Evolutionary conservation across 495 filamentous ascomycete species (phyloP).

Genomic region (Podospora appendiculata): DNA sequence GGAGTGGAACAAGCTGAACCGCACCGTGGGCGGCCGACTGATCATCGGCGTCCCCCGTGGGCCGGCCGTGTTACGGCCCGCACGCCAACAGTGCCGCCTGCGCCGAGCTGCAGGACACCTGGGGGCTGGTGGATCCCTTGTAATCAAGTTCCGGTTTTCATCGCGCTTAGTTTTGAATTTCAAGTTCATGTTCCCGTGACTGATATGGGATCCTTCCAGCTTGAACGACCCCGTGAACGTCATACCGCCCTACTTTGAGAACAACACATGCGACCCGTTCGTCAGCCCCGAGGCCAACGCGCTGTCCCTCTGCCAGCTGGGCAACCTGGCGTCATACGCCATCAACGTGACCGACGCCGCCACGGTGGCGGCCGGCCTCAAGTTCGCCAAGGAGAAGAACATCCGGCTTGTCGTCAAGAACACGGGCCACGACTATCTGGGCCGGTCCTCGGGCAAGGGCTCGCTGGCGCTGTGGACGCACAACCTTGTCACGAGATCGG

Average conservation of each 20-base stretch:
- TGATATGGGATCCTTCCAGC: no score
- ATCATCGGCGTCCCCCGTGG: constrained; percentile 29
- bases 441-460: constrained; percentile 42
- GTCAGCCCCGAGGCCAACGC: constrained; percentile 17
- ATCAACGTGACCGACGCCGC: constrained; percentile 34
- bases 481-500: no score
- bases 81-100: constrained; percentile 18
- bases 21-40: constrained; percentile 13
- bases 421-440: constrained; percentile 37
- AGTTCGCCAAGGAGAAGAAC: constrained; percentile 34
- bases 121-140: constrained; percentile 4
- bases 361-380: constrained; percentile 35
- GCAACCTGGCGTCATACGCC: constrained; percentile 47
- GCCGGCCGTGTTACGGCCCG: constrained; percentile 27
- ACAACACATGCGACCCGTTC: constrained; percentile 51
- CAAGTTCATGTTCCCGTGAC: no score
- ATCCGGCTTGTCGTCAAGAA: constrained; percentile 36
- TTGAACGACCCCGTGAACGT: constrained; percentile 16
- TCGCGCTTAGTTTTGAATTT: no score
- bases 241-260: constrained; percentile 38
- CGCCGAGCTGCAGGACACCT: constrained; percentile 2
- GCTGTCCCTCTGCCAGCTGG: constrained; percentile 36
- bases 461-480: constrained; percentile 55
- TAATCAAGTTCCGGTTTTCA: constrained; percentile 1
- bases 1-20: constrained; percentile 18